Conservation (phyloP, 345 rosid species). For the Punica granatum region DNA sequence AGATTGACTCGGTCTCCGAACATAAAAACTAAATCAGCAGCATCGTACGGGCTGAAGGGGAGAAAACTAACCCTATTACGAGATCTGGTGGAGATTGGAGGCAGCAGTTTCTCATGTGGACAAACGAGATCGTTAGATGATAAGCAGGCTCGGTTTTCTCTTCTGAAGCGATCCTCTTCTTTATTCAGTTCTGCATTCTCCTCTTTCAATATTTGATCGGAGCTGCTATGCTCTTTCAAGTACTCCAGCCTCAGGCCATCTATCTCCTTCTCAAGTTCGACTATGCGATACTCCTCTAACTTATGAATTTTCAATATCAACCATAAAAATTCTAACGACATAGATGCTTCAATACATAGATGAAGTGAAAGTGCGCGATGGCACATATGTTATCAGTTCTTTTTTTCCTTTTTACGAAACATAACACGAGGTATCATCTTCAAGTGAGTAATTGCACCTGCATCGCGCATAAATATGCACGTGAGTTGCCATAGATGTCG, state of each 20-base stretch:
- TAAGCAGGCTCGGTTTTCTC: constrained; percentile 9
- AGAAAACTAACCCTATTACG: not conserved
- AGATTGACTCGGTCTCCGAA: no score
- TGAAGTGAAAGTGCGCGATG: no score
- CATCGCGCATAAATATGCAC: no score
- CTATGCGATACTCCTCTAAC: constrained; percentile 14
- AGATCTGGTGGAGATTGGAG: not conserved
- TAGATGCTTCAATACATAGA: no score
- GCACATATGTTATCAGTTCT: no score
- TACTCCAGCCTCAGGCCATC: constrained; percentile 6
- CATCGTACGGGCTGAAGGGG: no score
- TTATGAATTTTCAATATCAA: constrained; percentile 11
- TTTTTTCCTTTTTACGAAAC: no score
- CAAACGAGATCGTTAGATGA: constrained; percentile 15
- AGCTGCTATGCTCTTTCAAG: constrained; percentile 4
- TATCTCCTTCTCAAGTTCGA: constrained; percentile 11
- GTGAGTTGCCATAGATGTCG: no score
- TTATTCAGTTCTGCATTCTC: constrained; percentile 20
- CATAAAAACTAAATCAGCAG: no score
- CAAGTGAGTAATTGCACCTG: no score
- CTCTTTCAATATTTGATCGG: constrained; percentile 1
- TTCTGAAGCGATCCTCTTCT: constrained; percentile 18
- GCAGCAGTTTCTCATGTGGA: constrained; percentile 16
- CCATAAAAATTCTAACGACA: no score
- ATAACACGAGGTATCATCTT: no score